These are phyloP conservation scores for Cicer bijugum DNA, from an alignment of 306 rosid genomes.

Conservation along the genomic window DNA sequence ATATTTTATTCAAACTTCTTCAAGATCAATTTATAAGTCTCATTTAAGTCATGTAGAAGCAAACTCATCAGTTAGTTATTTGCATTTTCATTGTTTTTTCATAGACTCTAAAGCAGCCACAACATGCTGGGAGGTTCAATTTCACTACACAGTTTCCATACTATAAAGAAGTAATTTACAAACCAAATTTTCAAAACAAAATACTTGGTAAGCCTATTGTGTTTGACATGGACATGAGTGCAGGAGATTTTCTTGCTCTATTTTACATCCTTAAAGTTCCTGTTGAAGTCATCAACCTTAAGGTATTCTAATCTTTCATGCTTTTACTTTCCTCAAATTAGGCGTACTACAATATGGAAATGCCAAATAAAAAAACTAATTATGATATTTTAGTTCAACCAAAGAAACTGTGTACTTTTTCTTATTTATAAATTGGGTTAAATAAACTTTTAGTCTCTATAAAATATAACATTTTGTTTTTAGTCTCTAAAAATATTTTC, in stretches of 20 bases:
- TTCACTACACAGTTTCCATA: slow-evolving; percentile 75
- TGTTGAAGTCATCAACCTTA: slow-evolving; percentile 72
- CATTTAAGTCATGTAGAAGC: neutral
- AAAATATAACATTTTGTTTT: too few relatives aligned
- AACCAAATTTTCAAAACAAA: slow-evolving; percentile 58
- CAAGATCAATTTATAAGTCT: neutral
- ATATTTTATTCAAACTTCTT: neutral
- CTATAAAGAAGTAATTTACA: slow-evolving; percentile 62
- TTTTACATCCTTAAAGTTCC: slow-evolving; percentile 87
- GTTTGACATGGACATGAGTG: slow-evolving; percentile 98
- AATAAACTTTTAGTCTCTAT: too few relatives aligned
- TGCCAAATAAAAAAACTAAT: neutral
- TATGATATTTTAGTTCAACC: neutral
- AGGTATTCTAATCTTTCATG: slow-evolving; percentile 52
- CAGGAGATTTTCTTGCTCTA: slow-evolving; percentile 89
- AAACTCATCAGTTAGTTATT: slow-evolving; percentile 4
- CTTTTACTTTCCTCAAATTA: neutral
- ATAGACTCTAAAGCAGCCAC: slow-evolving; percentile 48
- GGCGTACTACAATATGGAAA: neutral
- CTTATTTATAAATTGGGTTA: too few relatives aligned
- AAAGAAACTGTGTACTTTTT: neutral
- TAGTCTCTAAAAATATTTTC: too few relatives aligned
- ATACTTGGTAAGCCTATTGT: slow-evolving; percentile 74
- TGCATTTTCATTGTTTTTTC: slow-evolving; percentile 5
- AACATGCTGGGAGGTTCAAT: slow-evolving; percentile 71